Base-by-base conservation (phyloP, 2,329 filamentous ascomycete species). In the Orbilia quercus region DNA sequence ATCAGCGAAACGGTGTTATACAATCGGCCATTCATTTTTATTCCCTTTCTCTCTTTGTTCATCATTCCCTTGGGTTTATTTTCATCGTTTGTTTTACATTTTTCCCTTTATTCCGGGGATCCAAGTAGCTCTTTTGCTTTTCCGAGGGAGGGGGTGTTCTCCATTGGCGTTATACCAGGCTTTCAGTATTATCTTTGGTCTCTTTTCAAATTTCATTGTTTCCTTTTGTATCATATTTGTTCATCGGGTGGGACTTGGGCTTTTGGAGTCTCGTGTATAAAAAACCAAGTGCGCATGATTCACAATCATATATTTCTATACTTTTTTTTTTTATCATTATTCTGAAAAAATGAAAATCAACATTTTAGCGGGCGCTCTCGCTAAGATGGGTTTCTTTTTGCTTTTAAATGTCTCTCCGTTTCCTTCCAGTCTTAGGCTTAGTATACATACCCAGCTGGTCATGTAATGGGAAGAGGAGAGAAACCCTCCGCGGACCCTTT, bases 1-100 rank as follows among this genome's bases (percentile, higher is more conserved):
- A 58, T 67, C 63, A 55, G 63, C 63, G 63, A 42, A 67, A 58
- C 45, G 63, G 53, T 67, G 63, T 67, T 67, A 22, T 28, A 31
- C 28, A 28, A 18, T 50, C 45, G 47, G 47, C 51, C 42, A n/a
- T 20, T 40, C 20, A 20, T 25, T 42, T 12, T 18, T 31, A 9
- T 40, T 31, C 28, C 53, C 38, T 45, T 7, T 54, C 59, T 36
- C 34, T 53, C 16, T 40, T 50, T 42, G 28, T 23, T 53, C 12
- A 40, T 47, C 4, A 20, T 23, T 45, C 20, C 18, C 28, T 36
- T 36, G 7, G n/a, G 44, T 58, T 20, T 22, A 44, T 34, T 28
- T 59, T 57, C 36, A 31, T 67, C 20, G n/a, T 18, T 58, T 42
- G n/a, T 16, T 53, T 36, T 48, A 9, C 23, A 36, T 55, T 18